A percentile compares a stretch with the other conserved stretches of the same genome.
These are phyloP conservation scores for Mediolabrus comicus DNA, from an alignment of 108 stramenopile species.

Conservation along the genomic window DNA sequence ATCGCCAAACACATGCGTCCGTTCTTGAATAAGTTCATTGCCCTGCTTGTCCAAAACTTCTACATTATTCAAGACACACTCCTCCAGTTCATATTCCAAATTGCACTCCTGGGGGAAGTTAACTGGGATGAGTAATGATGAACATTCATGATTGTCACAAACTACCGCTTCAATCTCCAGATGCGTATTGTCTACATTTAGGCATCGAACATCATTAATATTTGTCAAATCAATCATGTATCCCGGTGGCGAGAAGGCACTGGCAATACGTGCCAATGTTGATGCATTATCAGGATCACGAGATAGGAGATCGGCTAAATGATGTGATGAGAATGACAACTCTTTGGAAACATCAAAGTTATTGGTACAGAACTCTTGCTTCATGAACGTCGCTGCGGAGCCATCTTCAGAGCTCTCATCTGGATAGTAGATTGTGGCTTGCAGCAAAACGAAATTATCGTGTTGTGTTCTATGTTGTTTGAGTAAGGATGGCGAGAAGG, in stretches of 20 bases:
- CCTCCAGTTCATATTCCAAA: background rate
- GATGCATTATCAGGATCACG: background rate
- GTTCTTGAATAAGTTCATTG: background rate
- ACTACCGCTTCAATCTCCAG: slow-evolving; percentile 28
- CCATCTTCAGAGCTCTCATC: background rate
- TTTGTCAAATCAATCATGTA: background rate
- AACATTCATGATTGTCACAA: slow-evolving; percentile 22
- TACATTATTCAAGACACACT: slow-evolving; percentile 9
- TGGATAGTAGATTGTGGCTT: slow-evolving; percentile 7
- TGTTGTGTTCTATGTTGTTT: background rate
- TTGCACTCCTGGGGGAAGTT: slow-evolving; percentile 17
- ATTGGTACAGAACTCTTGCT: background rate
- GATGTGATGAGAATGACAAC: background rate
- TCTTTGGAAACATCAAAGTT: background rate
- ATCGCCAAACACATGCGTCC: background rate
- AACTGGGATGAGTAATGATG: slow-evolving; percentile 23
- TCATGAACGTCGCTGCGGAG: background rate
- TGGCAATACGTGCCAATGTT: slow-evolving; percentile 16
- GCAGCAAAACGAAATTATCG: background rate
- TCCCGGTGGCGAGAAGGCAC: slow-evolving; percentile 15
- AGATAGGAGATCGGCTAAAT: background rate
- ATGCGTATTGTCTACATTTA: background rate
- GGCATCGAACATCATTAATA: slow-evolving; percentile 16
- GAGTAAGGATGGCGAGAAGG: background rate
- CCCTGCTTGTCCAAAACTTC: background rate